Evolutionary conservation across 495 filamentous ascomycete genomes (phyloP), one percentile per base, ranked within the genome.

Genomic region (Paragyromitra xinjiangensis): DNA sequence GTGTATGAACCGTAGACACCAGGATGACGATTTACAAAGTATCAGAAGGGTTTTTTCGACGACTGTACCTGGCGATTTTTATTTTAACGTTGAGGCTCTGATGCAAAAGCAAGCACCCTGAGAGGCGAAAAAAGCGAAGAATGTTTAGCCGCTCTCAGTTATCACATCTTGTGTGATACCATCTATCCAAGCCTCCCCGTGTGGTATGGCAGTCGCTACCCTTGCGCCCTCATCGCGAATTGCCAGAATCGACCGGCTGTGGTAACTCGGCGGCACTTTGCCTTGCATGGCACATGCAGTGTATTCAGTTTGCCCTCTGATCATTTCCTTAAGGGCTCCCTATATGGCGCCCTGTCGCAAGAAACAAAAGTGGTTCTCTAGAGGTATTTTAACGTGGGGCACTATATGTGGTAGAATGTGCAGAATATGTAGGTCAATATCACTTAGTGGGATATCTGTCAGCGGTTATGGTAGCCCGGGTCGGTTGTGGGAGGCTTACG

Each of bases 41-140:
- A 58, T 58, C 19, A 26, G 56, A 39, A 9, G 56, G 9, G 0
- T 58, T 22, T 44, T 42, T n/a, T 40, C n/a, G n/a, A 24, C 24
- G 11, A 56, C 70, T 29, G 70, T 73, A 65, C 70, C 70, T 73
- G 61, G 61, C 50, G 70, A 58, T 65, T 73, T 19, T 73, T 73
- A 73, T 75, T 75, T 69, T 68, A 75, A 69, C 71, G 64, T 75
- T 75, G 71, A 69, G 71, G 71, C 71, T 75, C 71, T 42, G 56
- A 69, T 67, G 63, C 61, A 73, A 40, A 73, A 50, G 61, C 48
- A 65, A 61, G 59, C 64, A 75, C 29, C 44, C 61, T 66, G 59
- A 77, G 65, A 73, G 37, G 61, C 61, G 53, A 34, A 59, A 63
- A 59, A 55, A n/a, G 19, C 51, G 55, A 58, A 64, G 69, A 65